Evolutionary conservation across 2,329 filamentous ascomycete species (phyloP).

Genomic region (Aureobasidium leucospermi): DNA sequence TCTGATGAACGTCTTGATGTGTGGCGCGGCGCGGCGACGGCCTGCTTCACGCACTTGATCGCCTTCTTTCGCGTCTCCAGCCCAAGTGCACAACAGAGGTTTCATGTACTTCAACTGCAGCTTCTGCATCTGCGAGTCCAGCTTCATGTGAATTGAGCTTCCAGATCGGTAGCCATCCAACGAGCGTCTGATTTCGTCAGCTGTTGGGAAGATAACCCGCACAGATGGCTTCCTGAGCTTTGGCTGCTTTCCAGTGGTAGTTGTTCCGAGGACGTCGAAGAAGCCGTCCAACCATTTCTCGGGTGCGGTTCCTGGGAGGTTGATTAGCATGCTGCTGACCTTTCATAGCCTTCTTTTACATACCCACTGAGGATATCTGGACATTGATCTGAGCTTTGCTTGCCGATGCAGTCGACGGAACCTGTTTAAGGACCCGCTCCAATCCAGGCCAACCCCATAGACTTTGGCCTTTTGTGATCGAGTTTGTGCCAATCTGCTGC

Average conservation of each 20-base stretch:
- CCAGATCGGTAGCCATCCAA: constrained; percentile 74
- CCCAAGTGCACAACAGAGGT: constrained; percentile 70
- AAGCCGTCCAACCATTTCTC: constrained; percentile 65
- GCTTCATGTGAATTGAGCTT: constrained; percentile 73
- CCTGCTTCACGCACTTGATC: constrained; percentile 43
- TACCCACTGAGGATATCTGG: constrained; percentile 73
- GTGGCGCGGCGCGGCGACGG: constrained; percentile 65
- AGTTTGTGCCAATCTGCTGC: not conserved
- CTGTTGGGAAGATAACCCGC: constrained; percentile 73
- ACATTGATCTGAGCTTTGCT: constrained; percentile 42
- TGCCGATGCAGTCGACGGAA: not conserved
- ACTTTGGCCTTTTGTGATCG: not conserved
- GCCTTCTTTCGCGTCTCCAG: constrained; percentile 43
- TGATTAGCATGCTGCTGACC: too few species aligned
- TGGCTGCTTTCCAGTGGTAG: not conserved
- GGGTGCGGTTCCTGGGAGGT: constrained; percentile 47
- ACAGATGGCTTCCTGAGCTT: constrained; percentile 42
- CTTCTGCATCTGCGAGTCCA: constrained; percentile 59
- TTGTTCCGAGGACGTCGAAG: constrained; percentile 33
- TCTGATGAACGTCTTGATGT: constrained; percentile 83
- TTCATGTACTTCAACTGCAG: constrained; percentile 68
- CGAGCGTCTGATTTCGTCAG: constrained; percentile 67
- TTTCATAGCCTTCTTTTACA: too few species aligned
- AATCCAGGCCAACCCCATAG: constrained; percentile 72
- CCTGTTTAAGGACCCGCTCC: constrained; percentile 47